Base-by-base conservation (phyloP, 768 basidiomycete genomes). In the Russula sp. region DNA sequence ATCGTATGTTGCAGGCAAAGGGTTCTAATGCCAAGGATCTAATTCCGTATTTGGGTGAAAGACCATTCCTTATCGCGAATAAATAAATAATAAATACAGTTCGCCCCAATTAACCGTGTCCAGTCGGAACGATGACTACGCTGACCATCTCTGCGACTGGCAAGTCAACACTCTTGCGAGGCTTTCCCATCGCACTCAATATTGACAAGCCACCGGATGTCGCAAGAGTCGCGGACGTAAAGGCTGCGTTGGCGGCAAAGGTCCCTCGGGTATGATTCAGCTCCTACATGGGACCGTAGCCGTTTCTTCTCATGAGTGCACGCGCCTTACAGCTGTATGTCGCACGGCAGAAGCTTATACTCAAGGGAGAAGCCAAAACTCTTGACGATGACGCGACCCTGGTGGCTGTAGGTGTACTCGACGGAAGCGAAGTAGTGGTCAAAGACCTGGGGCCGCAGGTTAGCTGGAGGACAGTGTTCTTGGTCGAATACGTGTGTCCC, bases 361-460 rank as follows among this genome's bases (percentile, higher is more conserved):
- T 86, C 4, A 84, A 83, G 57, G 84, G 82, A 56, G 82, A 85
- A 50, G 82, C 80, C 59, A 85, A 82, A 61, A 71, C 83, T 5
- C 78, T 91, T 16, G 76, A 82, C 1, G 88, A 94, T 61, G 84
- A 85, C 16, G 75, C 78, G 45, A 82, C 80, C 37, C 72, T 98
- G 50, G 73, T 72, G 14, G 78, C 82, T 32, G 80, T 83, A n/a
- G 83, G 82, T 0, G 71, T 91, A 4, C 70, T 69, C 10, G 80
- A 86, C 20, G 86, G 82, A 10, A 80, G 79, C n/a, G 84, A 87
- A 62, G 69, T 98, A 42, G 74, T 80, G 42, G 79, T 94, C 63
- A 97, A 97, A 74, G 97, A 98, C 74, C 77, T 98, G 35, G 97
- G 97, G 0, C 82, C 88, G 7, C 97, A 99, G 73, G 77, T 96